Percentiles rank a stretch among this genome's conserved stretches.
Evolutionary conservation across 805 yeast genomes (phyloP).

Genomic region (Candida gorgasii): DNA sequence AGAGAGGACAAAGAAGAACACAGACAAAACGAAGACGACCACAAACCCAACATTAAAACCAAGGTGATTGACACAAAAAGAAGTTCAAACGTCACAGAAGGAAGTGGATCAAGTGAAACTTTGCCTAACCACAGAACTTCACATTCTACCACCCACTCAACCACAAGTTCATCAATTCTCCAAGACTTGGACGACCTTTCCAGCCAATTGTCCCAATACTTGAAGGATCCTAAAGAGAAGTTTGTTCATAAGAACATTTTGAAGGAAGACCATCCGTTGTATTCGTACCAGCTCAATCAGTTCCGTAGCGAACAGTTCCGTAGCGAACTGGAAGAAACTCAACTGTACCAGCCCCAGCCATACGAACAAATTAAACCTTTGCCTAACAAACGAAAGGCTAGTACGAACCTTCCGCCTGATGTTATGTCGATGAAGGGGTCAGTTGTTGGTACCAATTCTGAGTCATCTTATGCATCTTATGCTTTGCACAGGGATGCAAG

Average conservation of each 20-base stretch:
- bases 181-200: slow-evolving; percentile 31
- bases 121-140: slow-evolving; percentile 17
- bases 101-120: slow-evolving; percentile 8
- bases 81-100: slow-evolving; percentile 10
- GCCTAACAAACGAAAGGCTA: slow-evolving; percentile 10
- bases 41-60: slow-evolving; percentile 4
- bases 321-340: background rate
- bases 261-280: slow-evolving; percentile 13
- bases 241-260: slow-evolving; percentile 18
- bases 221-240: slow-evolving; percentile 13
- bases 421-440: slow-evolving; percentile 25
- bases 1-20: no score
- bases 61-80: slow-evolving; percentile 6
- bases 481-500: background rate
- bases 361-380: background rate
- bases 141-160: slow-evolving; percentile 27
- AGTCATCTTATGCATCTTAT: slow-evolving; percentile 11
- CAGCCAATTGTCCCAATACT: slow-evolving; percentile 24
- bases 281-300: background rate
- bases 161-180: slow-evolving; percentile 27
- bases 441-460: slow-evolving; percentile 12
- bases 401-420: slow-evolving; percentile 13
- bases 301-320: no score
- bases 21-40: no score
- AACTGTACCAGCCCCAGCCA: no score